A percentile compares a stretch with the other conserved stretches of the same genome.
Conservation (phyloP, 805 yeast genomes). For the Saccharomycopsis sp. region DNA sequence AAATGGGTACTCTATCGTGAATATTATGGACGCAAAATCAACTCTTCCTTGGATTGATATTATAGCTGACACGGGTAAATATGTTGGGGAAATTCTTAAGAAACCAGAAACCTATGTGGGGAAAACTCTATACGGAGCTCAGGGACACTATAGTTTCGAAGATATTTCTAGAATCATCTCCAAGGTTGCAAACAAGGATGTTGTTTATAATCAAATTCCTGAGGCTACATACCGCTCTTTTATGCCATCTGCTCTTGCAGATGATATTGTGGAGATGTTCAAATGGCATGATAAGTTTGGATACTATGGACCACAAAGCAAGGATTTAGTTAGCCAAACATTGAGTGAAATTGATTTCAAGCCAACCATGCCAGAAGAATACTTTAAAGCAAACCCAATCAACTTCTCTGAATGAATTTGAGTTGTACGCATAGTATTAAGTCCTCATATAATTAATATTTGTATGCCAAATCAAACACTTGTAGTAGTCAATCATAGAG, state of each 20-base stretch:
- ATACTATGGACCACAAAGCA: neutral
- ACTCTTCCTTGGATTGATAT: slow-evolving; percentile 6
- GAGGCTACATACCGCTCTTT: neutral
- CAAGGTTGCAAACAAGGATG: neutral
- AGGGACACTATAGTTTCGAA: neutral
- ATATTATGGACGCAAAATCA: neutral
- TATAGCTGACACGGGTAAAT: slow-evolving; percentile 3
- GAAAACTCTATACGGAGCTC: slow-evolving; percentile 1
- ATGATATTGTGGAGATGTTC: slow-evolving; percentile 2
- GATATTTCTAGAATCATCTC: neutral
- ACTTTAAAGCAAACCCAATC: neutral
- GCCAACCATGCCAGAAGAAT: neutral
- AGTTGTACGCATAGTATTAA: too few species aligned
- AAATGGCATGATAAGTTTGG: neutral
- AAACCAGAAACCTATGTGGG: neutral
- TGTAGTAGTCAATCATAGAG: too few species aligned
- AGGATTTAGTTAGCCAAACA: neutral
- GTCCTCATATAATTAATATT: too few species aligned
- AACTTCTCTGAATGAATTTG: too few species aligned
- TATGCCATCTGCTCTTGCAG: neutral
- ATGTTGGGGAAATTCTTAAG: slow-evolving; percentile 1
- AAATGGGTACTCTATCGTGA: neutral
- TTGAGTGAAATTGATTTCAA: neutral
- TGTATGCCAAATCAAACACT: too few species aligned
- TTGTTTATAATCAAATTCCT: neutral